A percentile compares a stretch with the other conserved stretches of the same genome.
phyloP scores from a whole-genome alignment of 2,329 filamentous ascomycete genomes.

The Cordyceps militaris region DNA sequence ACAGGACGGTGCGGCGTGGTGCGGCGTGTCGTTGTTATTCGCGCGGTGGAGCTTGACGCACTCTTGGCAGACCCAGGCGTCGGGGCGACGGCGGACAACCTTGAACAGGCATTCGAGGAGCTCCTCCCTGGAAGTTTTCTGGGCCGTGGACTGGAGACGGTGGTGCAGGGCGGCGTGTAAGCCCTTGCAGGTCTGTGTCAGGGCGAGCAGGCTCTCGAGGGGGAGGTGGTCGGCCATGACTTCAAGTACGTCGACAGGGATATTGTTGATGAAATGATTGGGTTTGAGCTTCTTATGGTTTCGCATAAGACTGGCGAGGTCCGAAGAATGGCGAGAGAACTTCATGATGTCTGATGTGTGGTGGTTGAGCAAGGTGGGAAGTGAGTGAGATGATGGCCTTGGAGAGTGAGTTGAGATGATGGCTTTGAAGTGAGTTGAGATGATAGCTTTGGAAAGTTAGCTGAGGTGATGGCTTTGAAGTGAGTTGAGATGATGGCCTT shows the following conservation, averaged over 20 bases:
- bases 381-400: too few species aligned
- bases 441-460: too few species aligned
- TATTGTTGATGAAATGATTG: background rate
- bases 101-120: background rate
- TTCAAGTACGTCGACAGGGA: background rate
- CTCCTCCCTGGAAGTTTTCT: background rate
- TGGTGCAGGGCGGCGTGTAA: background rate
- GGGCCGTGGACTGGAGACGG: background rate
- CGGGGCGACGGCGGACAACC: background rate
- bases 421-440: too few species aligned
- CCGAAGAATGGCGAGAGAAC: too few species aligned
- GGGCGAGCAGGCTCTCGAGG: background rate
- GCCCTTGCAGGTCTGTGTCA: background rate
- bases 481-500: too few species aligned
- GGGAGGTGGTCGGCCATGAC: background rate
- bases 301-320: too few species aligned
- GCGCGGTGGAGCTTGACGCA: background rate
- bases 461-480: too few species aligned
- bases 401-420: too few species aligned
- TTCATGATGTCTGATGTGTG: too few species aligned
- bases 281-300: background rate
- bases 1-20: background rate
- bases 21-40: background rate
- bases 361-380: too few species aligned
- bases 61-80: background rate